phyloP scores from a whole-genome alignment of 2,329 filamentous ascomycete genomes.

The Catunica adiposa region DNA sequence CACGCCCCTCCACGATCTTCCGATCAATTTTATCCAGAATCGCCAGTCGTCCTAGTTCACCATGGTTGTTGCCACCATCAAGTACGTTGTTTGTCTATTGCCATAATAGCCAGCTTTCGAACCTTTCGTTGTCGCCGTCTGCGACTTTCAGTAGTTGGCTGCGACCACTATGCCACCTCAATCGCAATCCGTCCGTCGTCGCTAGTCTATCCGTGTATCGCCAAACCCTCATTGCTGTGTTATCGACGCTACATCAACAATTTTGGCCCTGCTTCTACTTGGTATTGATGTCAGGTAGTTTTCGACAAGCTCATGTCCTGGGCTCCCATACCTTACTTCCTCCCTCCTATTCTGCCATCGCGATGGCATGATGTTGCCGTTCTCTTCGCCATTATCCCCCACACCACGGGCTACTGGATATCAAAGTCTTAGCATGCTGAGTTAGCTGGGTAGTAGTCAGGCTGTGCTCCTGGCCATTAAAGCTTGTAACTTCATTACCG shows the following conservation, averaged over 20 bases:
- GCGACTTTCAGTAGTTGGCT: neutral
- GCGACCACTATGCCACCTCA: neutral
- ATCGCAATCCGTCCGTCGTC: neutral
- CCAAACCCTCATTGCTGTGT: neutral
- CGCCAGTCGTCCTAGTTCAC: conserved; percentile 19
- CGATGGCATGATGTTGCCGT: too few relatives aligned
- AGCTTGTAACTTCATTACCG: neutral
- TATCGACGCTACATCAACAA: too few relatives aligned
- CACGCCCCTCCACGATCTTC: neutral
- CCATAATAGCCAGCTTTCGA: neutral
- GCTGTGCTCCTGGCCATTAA: too few relatives aligned
- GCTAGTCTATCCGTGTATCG: neutral
- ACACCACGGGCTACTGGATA: too few relatives aligned
- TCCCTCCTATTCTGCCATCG: too few relatives aligned
- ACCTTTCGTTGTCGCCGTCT: neutral
- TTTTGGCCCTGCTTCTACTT: too few relatives aligned
- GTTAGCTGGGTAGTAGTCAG: too few relatives aligned
- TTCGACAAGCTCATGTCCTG: too few relatives aligned
- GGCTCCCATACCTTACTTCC: too few relatives aligned
- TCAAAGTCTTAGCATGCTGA: too few relatives aligned
- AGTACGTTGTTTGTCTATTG: conserved; percentile 28
- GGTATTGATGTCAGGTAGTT: too few relatives aligned
- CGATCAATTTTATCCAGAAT: neutral
- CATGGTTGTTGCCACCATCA: conserved; percentile 49
- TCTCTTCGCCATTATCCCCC: too few relatives aligned